These are phyloP conservation scores for Fragaria ananassa DNA, from an alignment of 306 rosid species.

Conservation along the genomic window DNA sequence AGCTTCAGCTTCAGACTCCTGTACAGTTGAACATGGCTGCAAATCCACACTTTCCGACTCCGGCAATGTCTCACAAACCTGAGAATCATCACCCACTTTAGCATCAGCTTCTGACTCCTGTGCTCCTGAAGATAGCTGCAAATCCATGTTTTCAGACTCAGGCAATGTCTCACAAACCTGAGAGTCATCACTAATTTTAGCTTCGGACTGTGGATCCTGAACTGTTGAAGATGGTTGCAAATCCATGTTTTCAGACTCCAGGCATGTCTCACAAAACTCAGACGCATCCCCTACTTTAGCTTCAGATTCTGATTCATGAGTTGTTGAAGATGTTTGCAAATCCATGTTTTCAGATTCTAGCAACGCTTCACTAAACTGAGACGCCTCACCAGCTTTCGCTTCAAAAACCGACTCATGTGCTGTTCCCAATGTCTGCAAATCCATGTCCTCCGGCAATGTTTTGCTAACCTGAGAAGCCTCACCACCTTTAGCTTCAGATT, in stretches of 20 bases:
- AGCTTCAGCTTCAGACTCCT: conserved; percentile 23
- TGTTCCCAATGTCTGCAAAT: not conserved
- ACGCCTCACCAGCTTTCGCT: conserved; percentile 16
- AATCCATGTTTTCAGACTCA: not conserved
- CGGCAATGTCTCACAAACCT: not conserved
- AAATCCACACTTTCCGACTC: not conserved
- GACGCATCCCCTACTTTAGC: not conserved
- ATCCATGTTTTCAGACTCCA: not conserved
- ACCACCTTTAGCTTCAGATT: not conserved
- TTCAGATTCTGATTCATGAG: not conserved
- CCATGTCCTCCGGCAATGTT: not conserved
- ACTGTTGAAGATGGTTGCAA: not conserved
- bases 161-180: not conserved
- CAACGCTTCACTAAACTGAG: conserved; percentile 18
- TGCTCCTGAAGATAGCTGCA: not conserved
- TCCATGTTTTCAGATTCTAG: conserved; percentile 3
- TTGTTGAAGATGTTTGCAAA: conserved; percentile 8
- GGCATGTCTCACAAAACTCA: not conserved
- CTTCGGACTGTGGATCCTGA: conserved; percentile 18
- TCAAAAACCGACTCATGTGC: not conserved
- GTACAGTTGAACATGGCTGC: not conserved
- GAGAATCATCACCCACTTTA: not conserved
- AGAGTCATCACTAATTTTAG: conserved; percentile 18
- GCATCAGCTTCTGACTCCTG: not conserved
- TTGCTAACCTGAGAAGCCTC: not conserved